A percentile compares a stretch with the other conserved stretches of the same genome.
Evolutionary conservation across 306 rosid species (phyloP).

Genomic region (Vigna radiata): DNA sequence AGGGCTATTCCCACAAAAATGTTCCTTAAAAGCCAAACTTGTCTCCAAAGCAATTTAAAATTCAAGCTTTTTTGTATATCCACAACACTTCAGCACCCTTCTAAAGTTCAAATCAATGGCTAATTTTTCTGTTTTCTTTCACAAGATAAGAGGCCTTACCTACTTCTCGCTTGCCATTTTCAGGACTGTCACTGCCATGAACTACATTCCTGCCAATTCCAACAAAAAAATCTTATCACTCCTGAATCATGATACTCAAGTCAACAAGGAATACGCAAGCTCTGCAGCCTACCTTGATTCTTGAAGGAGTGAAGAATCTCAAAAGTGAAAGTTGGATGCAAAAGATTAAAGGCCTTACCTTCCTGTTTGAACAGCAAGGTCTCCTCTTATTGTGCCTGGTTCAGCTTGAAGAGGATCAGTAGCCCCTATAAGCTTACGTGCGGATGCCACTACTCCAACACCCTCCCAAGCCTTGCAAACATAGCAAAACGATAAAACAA

Average conservation of each 20-base stretch:
- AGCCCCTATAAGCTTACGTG: slow-evolving; percentile 94
- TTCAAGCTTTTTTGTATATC: not conserved
- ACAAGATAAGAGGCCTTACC: slow-evolving; percentile 52
- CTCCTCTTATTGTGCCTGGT: slow-evolving; percentile 99
- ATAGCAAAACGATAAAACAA: slow-evolving; percentile 35
- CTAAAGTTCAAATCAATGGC: slow-evolving; percentile 5
- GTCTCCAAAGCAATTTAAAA: slow-evolving; percentile 14
- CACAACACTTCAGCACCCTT: slow-evolving; percentile 4
- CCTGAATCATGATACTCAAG: slow-evolving; percentile 18
- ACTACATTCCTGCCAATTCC: slow-evolving; percentile 80
- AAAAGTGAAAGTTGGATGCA: slow-evolving; percentile 34
- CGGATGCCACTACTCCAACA: slow-evolving; percentile 91
- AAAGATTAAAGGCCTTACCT: slow-evolving; percentile 59
- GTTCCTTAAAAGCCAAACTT: slow-evolving; percentile 28
- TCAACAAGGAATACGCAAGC: slow-evolving; percentile 19
- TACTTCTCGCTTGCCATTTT: slow-evolving; percentile 91
- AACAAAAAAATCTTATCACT: slow-evolving; percentile 35
- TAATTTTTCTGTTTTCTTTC: slow-evolving; percentile 5
- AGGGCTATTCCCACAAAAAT: slow-evolving; percentile 1
- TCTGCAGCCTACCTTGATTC: slow-evolving; percentile 20
- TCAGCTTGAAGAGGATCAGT: slow-evolving; percentile 96
- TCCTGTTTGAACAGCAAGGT: slow-evolving; percentile 91
- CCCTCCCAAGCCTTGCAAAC: slow-evolving; percentile 95
- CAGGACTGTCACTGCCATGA: slow-evolving; percentile 99
- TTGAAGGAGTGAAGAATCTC: not conserved